Evolutionary conservation across 1,284 basidiomycete species (phyloP).

Genomic region (Trametes hirsuta): DNA sequence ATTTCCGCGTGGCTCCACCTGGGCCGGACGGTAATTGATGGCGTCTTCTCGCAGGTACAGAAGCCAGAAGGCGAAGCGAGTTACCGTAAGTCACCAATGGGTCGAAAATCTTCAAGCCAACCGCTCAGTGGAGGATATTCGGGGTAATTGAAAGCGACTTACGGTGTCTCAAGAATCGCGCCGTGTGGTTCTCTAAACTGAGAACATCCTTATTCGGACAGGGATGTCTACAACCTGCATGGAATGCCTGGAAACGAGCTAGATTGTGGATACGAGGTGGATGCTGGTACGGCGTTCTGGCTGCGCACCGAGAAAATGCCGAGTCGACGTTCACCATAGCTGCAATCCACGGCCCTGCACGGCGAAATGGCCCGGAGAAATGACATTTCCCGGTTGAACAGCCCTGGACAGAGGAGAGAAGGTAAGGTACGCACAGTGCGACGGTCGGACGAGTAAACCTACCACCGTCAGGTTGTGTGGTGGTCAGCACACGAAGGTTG

Average conservation of each 20-base stretch:
- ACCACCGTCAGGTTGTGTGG: neutral
- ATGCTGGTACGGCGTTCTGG: constrained; percentile 6
- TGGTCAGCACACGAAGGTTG: neutral
- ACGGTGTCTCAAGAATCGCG: constrained; percentile 8
- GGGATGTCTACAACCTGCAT: neutral
- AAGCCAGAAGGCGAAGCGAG: neutral
- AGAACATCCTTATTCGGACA: constrained; percentile 7
- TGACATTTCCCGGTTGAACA: neutral
- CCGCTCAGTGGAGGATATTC: constrained; percentile 22
- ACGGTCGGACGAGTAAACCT: neutral
- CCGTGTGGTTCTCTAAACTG: neutral
- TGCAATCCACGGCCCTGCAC: neutral
- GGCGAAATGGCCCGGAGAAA: constrained; percentile 11
- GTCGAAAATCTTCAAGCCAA: neutral
- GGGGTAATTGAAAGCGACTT: constrained; percentile 17
- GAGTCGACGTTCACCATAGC: constrained; percentile 7
- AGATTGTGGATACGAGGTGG: constrained; percentile 14
- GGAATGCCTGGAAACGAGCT: constrained; percentile 11
- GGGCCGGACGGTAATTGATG: constrained; percentile 1
- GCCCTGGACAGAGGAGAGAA: neutral
- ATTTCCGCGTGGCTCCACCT: neutral
- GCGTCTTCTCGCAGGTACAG: constrained; percentile 7
- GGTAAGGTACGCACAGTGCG: constrained; percentile 1
- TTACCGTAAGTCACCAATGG: neutral
- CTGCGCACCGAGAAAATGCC: constrained; percentile 23